Evolutionary conservation across 2,329 filamentous ascomycete genomes (phyloP), one percentile per base, ranked within the genome.

Genomic region (Cryoendolithus antarcticus): DNA sequence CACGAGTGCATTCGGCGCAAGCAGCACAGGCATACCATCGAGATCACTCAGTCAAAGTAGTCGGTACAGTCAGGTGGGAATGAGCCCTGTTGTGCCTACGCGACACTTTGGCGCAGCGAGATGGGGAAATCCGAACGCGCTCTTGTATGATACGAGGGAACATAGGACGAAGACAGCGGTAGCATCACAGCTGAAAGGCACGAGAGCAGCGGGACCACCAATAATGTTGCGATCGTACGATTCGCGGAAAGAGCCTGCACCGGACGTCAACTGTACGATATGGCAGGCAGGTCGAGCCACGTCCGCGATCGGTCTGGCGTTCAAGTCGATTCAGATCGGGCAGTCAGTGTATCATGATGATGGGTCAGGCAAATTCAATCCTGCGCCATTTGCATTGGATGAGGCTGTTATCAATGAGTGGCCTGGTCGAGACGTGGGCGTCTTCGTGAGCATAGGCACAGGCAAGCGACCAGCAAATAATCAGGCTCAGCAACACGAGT

Each of bases 231-330:
- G 91, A 48, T 96, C 89, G 2, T 98, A 98, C 62, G 89, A 96
- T 59, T 96, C 91, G 10, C 75, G 89, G 52, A 86, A 82, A 60
- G 91, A 96, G 59, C 82, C 88, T 0, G 75, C 86, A 0, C 83
- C 89, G 2, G 88, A 95, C 59, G 89, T 86, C 45, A 83, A 94
- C 55, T 94, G 88, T 62, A 93, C 81, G 34, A 91, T 98, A 41
- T 98, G 91, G 91, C 81, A 98, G 63, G 91, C 91, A 4, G 91
- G 91, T 8, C 77, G 91, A 44, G 91, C 91, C n/a, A 98, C 91
- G 1, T 85, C 75, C 38, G 85, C 91, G 1, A 91, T 89, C 1
- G 86, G 84, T 0, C 69, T 95, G 32, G 91, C 91, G 1, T 98
- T 98, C 65, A 98, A 98, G 59, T 86, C 89, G 0, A 86, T 98